These are phyloP conservation scores for Endoconidiophora laricicola DNA, from an alignment of 2,329 filamentous ascomycete genomes.

Conservation along the genomic window DNA sequence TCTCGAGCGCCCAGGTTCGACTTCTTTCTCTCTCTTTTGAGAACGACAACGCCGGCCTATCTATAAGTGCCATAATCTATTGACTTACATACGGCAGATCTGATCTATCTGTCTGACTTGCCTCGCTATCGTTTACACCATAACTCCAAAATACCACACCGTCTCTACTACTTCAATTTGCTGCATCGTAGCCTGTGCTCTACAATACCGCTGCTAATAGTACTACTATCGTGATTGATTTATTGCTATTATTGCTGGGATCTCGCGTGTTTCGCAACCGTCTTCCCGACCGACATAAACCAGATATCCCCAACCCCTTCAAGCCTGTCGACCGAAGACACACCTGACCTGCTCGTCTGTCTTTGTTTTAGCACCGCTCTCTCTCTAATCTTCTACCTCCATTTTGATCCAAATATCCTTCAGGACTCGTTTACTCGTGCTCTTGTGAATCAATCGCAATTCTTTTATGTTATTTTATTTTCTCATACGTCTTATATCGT, in stretches of 20 bases:
- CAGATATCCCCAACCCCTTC: conserved; percentile 8
- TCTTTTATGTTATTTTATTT: neutral
- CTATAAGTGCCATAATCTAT: neutral
- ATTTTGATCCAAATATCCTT: neutral
- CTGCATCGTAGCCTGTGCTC: too few species aligned
- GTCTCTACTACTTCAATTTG: too few species aligned
- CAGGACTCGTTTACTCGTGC: conserved; percentile 5
- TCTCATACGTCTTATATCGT: neutral
- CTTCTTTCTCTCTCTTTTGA: neutral
- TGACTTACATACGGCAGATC: too few species aligned
- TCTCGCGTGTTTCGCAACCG: too few species aligned
- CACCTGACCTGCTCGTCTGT: neutral
- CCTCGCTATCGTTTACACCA: too few species aligned
- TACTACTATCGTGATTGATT: too few species aligned
- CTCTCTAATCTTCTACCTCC: neutral
- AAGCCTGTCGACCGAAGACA: neutral
- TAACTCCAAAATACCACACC: too few species aligned
- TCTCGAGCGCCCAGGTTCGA: neutral
- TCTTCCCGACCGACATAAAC: neutral
- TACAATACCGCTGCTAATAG: too few species aligned
- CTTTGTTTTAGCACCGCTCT: neutral
- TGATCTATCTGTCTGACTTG: too few species aligned
- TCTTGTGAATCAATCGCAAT: neutral
- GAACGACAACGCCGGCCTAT: neutral
- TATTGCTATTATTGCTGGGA: too few species aligned